Conservation (phyloP, 805 yeast species). For the Kodamaea restingae region DNA sequence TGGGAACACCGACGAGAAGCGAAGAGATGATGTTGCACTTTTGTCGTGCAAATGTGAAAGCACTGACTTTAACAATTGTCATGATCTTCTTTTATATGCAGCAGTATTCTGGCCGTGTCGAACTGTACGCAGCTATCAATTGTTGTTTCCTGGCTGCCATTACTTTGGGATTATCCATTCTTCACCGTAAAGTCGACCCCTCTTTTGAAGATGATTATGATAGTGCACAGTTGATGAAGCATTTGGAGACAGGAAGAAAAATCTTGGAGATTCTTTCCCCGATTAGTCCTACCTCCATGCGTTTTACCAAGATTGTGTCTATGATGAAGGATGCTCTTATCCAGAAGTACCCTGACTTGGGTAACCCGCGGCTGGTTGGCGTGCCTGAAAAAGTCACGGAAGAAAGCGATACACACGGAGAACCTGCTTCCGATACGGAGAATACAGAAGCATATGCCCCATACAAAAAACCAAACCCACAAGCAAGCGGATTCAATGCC, state of each 20-base stretch:
- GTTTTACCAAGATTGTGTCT: slow-evolving; percentile 12
- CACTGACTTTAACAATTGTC: slow-evolving; percentile 33
- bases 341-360: slow-evolving; percentile 9
- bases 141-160: slow-evolving; percentile 35
- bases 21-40: slow-evolving; percentile 18
- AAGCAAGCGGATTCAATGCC: neutral
- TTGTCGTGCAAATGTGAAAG: slow-evolving; percentile 34
- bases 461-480: neutral
- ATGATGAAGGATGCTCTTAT: slow-evolving; percentile 14
- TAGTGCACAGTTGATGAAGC: slow-evolving; percentile 10
- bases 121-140: slow-evolving; percentile 30
- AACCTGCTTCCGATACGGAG: no score
- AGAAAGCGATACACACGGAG: no score
- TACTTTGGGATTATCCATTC: slow-evolving; percentile 28
- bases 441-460: neutral
- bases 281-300: slow-evolving; percentile 11
- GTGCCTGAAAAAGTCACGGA: neutral
- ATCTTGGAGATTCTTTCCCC: slow-evolving; percentile 12
- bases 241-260: slow-evolving; percentile 10
- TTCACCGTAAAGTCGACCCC: slow-evolving; percentile 15
- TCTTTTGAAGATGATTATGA: slow-evolving; percentile 15
- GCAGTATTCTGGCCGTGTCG: slow-evolving; percentile 30
- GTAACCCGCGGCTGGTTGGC: no score
- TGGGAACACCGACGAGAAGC: slow-evolving; percentile 12
- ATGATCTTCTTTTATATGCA: slow-evolving; percentile 24